Percentiles rank a stretch among this genome's conserved stretches.
phyloP scores from a whole-genome alignment of 148 eudicot genomes.

The Limonium bicolor region DNA sequence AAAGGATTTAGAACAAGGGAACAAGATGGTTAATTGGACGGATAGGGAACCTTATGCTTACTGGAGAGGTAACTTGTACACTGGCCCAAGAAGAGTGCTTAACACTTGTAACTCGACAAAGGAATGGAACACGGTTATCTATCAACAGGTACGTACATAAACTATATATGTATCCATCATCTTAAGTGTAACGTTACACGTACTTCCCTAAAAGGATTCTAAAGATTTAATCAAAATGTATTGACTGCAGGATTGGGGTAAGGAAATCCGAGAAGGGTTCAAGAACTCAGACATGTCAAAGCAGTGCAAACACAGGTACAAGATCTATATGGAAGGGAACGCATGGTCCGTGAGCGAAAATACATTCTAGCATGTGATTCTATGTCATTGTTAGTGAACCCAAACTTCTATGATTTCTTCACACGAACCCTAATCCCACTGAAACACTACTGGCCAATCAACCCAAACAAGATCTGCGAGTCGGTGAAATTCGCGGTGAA shows the following conservation, averaged over 20 bases:
- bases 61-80: conserved; percentile 25
- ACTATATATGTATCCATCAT: background rate
- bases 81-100: background rate
- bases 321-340: conserved; percentile 46
- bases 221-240: background rate
- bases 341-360: conserved; percentile 63
- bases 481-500: conserved; percentile 49
- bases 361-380: conserved; percentile 52
- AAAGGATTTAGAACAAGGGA: conserved; percentile 21
- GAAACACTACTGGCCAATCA: conserved; percentile 48
- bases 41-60: conserved; percentile 32
- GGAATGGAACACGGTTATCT: background rate
- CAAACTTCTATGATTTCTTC: conserved; percentile 39
- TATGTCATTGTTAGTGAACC: conserved; percentile 26
- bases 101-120: background rate
- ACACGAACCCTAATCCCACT: conserved; percentile 42
- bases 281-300: conserved; percentile 34
- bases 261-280: conserved; percentile 33
- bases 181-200: background rate
- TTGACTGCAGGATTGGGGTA: conserved; percentile 33
- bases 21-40: conserved; percentile 15
- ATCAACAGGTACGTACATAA: conserved; percentile 2
- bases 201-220: no score
- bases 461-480: conserved; percentile 15
- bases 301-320: conserved; percentile 53